Evolutionary conservation across 2,329 filamentous ascomycete genomes (phyloP).

Genomic region (Fusarium virguliforme): DNA sequence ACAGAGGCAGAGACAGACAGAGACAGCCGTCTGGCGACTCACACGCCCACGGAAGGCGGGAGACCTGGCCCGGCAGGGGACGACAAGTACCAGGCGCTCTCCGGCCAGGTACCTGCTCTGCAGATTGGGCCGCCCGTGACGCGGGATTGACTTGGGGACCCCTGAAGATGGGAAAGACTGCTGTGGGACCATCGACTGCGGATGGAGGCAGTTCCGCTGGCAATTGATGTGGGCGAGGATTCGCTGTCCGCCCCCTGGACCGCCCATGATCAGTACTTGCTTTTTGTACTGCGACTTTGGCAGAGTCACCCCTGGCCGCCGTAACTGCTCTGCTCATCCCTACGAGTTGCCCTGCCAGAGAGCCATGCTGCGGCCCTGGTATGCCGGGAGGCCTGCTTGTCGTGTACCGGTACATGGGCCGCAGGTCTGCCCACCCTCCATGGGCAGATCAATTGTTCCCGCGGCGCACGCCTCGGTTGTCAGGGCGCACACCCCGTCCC

Average conservation of each 20-base stretch:
- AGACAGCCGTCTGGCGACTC: conserved; percentile 20
- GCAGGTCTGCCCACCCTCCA: conserved; percentile 3
- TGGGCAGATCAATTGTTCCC: conserved; percentile 35
- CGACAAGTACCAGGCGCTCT: conserved; percentile 16
- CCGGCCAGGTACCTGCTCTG: conserved; percentile 17
- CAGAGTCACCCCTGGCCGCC: conserved; percentile 14
- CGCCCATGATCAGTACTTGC: conserved; percentile 1
- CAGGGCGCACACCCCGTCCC: conserved; percentile 27
- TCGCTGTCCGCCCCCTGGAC: conserved; percentile 15
- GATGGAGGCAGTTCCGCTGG: conserved; percentile 23
- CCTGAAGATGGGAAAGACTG: conserved; percentile 32
- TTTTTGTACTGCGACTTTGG: conserved; percentile 29
- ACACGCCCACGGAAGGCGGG: conserved; percentile 21
- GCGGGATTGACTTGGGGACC: conserved; percentile 37
- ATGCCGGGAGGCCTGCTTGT: conserved; percentile 15
- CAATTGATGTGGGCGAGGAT: conserved; percentile 17
- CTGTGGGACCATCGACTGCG: conserved; percentile 33
- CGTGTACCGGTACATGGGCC: conserved; percentile 25
- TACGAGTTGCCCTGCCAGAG: conserved; percentile 17
- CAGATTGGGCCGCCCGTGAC: conserved; percentile 33
- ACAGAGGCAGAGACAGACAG: too few relatives aligned
- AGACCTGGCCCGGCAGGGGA: conserved; percentile 7
- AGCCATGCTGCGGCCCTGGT: conserved; percentile 15
- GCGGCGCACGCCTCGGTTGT: conserved; percentile 30
- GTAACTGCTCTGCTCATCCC: conserved; percentile 10